Evolutionary conservation across 345 rosid species (phyloP).

Genomic region (Populus pruinosa): DNA sequence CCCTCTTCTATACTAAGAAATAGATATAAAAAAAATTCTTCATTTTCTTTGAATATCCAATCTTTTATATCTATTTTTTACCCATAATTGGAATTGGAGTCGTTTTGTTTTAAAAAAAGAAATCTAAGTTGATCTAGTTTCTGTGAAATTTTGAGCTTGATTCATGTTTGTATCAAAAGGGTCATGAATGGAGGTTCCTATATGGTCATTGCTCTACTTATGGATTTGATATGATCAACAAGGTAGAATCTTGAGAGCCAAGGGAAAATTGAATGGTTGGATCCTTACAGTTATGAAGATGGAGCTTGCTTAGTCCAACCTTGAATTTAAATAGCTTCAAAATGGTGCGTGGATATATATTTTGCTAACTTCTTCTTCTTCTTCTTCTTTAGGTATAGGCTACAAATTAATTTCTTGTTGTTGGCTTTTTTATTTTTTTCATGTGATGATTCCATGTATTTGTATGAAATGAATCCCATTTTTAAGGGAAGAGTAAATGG

Average conservation of each 20-base stretch:
- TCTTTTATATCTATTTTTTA: background rate
- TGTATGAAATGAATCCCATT: background rate
- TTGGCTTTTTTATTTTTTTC: background rate
- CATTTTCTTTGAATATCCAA: constrained; percentile 12
- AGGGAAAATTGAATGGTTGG: background rate
- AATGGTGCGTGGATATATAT: constrained; percentile 14
- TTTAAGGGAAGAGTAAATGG: background rate
- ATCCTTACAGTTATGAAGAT: background rate
- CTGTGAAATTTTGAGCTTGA: constrained; percentile 2
- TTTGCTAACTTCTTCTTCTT: background rate
- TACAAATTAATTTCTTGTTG: background rate
- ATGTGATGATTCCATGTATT: background rate
- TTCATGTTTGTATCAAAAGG: constrained; percentile 6
- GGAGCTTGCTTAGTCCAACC: constrained; percentile 6
- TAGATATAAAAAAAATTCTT: background rate
- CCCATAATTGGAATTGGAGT: constrained; percentile 10
- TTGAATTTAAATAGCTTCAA: constrained; percentile 4
- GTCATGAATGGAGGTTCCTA: background rate
- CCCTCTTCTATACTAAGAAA: constrained; percentile 3
- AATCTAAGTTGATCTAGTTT: constrained; percentile 1
- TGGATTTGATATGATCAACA: background rate
- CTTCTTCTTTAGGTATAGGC: background rate
- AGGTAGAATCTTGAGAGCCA: background rate
- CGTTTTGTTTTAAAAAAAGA: background rate
- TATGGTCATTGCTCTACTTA: background rate